A percentile compares a stretch with the other conserved stretches of the same genome.
phyloP scores from a whole-genome alignment of 2,329 filamentous ascomycete species.

The Diaporthe caulivora region DNA sequence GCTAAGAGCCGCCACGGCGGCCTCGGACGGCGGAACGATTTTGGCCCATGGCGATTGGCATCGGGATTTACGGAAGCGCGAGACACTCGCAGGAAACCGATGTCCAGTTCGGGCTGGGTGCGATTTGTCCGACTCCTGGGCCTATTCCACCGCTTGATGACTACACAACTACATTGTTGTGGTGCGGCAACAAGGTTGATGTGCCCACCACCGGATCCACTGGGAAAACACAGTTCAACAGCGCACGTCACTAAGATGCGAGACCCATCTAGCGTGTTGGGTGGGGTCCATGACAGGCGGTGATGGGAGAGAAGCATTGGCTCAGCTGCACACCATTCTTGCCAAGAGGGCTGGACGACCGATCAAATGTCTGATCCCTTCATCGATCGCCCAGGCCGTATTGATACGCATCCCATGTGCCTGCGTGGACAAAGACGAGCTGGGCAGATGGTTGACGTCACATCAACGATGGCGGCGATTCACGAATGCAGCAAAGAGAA shows the following conservation, averaged over 20 bases:
- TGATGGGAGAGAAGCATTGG: neutral
- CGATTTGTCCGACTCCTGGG: constrained; percentile 11
- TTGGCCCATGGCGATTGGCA: constrained; percentile 13
- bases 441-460: constrained; percentile 29
- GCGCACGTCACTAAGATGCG: neutral
- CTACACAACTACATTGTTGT: neutral
- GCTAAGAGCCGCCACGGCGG: neutral
- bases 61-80: constrained; percentile 18
- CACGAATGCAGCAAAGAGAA: neutral
- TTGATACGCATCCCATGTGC: neutral
- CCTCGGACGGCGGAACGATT: constrained; percentile 14
- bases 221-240: neutral
- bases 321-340: neutral
- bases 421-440: neutral
- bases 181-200: neutral
- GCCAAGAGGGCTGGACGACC: constrained; percentile 7
- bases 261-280: neutral
- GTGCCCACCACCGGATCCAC: neutral
- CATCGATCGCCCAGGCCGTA: neutral
- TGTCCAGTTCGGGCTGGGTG: neutral
- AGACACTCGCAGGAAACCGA: neutral
- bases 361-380: neutral
- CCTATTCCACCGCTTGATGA: constrained; percentile 14
- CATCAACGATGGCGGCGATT: neutral
- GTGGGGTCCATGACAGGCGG: neutral